phyloP scores from a whole-genome alignment of 1,284 basidiomycete genomes.

The Kwoniella shivajii region DNA sequence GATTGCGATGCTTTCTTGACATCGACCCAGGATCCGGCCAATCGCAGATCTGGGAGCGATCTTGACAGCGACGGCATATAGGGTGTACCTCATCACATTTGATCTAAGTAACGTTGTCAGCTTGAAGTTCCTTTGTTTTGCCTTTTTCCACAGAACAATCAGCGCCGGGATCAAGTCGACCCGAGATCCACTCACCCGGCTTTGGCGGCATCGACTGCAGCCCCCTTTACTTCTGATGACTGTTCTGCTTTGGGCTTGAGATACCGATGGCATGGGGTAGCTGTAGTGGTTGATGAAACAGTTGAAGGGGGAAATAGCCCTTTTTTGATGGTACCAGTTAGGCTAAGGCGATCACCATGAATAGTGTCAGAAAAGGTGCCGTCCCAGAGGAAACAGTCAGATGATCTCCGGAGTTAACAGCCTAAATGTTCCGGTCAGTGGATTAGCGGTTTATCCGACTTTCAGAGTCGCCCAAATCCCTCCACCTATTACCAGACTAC shows the following conservation, averaged over 20 bases:
- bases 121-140: too few species aligned
- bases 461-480: too few species aligned
- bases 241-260: neutral
- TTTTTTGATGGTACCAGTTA: too few species aligned
- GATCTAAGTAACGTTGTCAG: constrained; percentile 7
- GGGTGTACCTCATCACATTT: constrained; percentile 22
- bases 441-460: too few species aligned
- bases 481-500: too few species aligned
- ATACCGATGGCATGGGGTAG: neutral
- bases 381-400: too few species aligned
- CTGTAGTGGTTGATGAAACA: neutral
- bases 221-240: constrained; percentile 1
- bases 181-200: neutral
- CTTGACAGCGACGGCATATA: constrained; percentile 14
- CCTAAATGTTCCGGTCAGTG: too few species aligned
- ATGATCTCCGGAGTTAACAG: too few species aligned
- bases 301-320: too few species aligned
- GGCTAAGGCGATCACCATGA: too few species aligned
- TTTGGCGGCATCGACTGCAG: constrained; percentile 1
- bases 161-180: neutral
- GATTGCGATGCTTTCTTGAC: constrained; percentile 12
- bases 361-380: too few species aligned
- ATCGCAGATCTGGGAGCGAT: constrained; percentile 1
- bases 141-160: neutral
- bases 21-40: neutral